Evolutionary conservation across 768 basidiomycete species (phyloP).

Genomic region (Xerocomellus chrysenteron): DNA sequence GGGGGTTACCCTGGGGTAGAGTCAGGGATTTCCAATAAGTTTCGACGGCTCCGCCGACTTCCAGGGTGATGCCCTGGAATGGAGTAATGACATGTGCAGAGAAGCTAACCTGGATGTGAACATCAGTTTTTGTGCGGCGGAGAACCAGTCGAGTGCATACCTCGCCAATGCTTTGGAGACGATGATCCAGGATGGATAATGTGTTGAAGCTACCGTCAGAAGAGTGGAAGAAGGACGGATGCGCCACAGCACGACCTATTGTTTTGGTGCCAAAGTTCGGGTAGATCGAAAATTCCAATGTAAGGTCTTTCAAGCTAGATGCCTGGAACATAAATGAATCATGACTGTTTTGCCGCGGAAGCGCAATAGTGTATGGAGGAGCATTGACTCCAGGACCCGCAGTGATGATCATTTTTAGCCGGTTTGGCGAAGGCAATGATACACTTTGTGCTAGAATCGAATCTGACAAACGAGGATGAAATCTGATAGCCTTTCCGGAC

Average conservation of each 20-base stretch:
- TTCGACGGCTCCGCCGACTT: slow-evolving; percentile 92
- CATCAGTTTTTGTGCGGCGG: slow-evolving; percentile 1
- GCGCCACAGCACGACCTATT: slow-evolving; percentile 87
- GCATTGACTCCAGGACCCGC: slow-evolving; percentile 79
- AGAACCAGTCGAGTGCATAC: slow-evolving; percentile 37
- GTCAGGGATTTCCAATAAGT: slow-evolving; percentile 95
- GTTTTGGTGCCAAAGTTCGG: slow-evolving; percentile 98
- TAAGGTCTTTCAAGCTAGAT: slow-evolving; percentile 65
- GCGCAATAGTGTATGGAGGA: slow-evolving; percentile 85
- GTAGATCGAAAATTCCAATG: slow-evolving; percentile 91
- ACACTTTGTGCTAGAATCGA: slow-evolving; percentile 65
- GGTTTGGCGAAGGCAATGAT: slow-evolving; percentile 65
- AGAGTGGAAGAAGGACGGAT: slow-evolving; percentile 68
- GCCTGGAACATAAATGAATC: slow-evolving; percentile 88
- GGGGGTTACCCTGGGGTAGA: slow-evolving; percentile 28
- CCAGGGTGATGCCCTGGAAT: slow-evolving; percentile 88
- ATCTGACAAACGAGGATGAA: slow-evolving; percentile 73
- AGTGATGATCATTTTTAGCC: slow-evolving; percentile 94
- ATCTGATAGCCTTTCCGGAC: slow-evolving; percentile 53
- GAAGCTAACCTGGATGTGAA: slow-evolving; percentile 67
- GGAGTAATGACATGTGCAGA: slow-evolving; percentile 84
- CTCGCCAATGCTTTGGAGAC: slow-evolving; percentile 93
- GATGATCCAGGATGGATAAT: slow-evolving; percentile 87
- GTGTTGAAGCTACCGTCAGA: slow-evolving; percentile 54
- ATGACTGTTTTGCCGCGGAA: slow-evolving; percentile 72